Evolutionary conservation across 164 flowering plant genomes (phyloP).

Genomic region (Dillenia turbinata): DNA sequence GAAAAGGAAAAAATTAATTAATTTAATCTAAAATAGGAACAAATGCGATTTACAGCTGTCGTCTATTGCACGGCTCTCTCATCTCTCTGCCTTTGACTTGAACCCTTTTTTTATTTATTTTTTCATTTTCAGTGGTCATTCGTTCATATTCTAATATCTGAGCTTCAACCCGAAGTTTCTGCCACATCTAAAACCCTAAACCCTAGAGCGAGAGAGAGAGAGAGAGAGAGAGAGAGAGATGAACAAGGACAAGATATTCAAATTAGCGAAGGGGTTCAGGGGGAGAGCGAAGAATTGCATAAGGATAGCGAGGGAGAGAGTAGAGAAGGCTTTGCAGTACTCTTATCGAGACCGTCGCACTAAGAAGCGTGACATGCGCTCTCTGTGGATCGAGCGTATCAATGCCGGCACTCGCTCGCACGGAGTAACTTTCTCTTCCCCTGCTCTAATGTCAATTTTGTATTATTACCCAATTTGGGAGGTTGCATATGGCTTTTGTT

Average conservation of each 20-base stretch:
- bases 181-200: no score
- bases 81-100: no score
- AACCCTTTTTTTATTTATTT: no score
- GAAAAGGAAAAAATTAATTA: no score
- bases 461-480: background rate
- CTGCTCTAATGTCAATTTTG: background rate
- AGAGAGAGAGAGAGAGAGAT: conserved; percentile 25
- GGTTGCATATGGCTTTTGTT: no score
- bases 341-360: conserved; percentile 82
- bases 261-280: conserved; percentile 84
- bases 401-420: conserved; percentile 83
- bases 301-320: conserved; percentile 85
- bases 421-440: conserved; percentile 40
- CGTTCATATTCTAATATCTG: no score
- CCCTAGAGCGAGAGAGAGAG: no score
- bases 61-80: no score
- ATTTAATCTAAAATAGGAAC: no score
- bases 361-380: conserved; percentile 96
- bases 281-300: conserved; percentile 95
- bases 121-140: no score
- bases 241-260: conserved; percentile 73
- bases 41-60: no score
- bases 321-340: conserved; percentile 89
- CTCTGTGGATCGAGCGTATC: conserved; percentile 92
- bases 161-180: no score